Evolutionary conservation across 495 filamentous ascomycete species (phyloP), one percentile per base, ranked within the genome.

Genomic region (Aspergillus saccharolyticus): DNA sequence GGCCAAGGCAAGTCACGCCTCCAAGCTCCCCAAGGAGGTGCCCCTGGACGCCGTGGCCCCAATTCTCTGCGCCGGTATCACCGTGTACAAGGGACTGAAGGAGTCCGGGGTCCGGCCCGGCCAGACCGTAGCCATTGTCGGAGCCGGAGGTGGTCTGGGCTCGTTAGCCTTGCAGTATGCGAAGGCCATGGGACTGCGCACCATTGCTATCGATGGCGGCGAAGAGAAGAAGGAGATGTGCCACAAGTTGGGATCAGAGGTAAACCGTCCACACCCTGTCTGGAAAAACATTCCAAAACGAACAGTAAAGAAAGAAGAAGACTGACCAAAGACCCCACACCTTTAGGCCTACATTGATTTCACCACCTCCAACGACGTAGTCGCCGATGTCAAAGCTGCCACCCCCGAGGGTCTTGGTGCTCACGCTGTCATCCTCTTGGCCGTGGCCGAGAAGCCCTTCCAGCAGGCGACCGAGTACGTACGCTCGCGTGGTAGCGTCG

Each of bases 41-140:
- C 75, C 83, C 48, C 84, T 96, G 20, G 91, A 91, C 63, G 89
- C 81, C 17, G 78, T 91, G 25, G 82, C 91, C 12, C 91, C 91
- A 20, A 83, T 95, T 47, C 81, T 96, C 14, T 94, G 89, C 67
- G 91, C 89, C 53, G 91, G 91, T 69, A 85, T 96, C 67, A 96
- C 91, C 19, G 91, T 94, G 61, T 96, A 96, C 79, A 96, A 95
- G 74, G 91, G 89, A 15, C 69, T 96, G 50, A 96, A 96, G 75
- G 89, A 94, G 69, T 89, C 88, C 2, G 83, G 83, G 12, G 85
- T 77, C 0, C 74, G 81, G 2, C 83, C 90, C 0, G 91, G 91
- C 30, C 83, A 95, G 70, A 86, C 79, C 19, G 85, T 96, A 12
- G 90, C 89, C 59, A 87, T 96, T 60, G 90, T 94, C 51, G 91